phyloP scores from a whole-genome alignment of 345 rosid species.

The Rhizophora mangle region DNA sequence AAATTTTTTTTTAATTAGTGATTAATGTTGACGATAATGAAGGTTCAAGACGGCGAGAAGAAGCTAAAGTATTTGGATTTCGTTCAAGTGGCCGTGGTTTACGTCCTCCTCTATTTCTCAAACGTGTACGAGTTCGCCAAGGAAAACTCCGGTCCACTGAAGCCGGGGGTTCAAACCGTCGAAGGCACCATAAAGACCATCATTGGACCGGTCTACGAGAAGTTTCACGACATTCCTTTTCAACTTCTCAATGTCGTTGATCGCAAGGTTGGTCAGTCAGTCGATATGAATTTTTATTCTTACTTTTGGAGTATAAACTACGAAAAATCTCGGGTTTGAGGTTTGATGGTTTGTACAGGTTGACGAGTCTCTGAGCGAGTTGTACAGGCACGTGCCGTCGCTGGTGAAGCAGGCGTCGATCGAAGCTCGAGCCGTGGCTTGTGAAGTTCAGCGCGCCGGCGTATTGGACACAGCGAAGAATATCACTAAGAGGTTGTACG shows the following conservation, averaged over 20 bases:
- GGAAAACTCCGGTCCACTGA: slow-evolving; percentile 68
- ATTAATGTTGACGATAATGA: neutral
- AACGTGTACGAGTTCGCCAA: slow-evolving; percentile 64
- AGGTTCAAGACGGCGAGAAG: slow-evolving; percentile 33
- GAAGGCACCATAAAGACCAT: slow-evolving; percentile 56
- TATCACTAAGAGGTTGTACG: slow-evolving; percentile 31
- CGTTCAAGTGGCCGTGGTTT: slow-evolving; percentile 45
- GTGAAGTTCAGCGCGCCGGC: slow-evolving; percentile 59
- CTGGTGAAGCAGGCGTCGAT: slow-evolving; percentile 57
- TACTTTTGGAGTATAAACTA: too few relatives aligned
- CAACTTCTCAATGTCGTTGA: slow-evolving; percentile 63
- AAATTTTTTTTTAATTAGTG: too few relatives aligned
- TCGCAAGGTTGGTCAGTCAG: slow-evolving; percentile 60
- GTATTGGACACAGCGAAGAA: slow-evolving; percentile 43
- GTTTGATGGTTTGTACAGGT: slow-evolving; percentile 38
- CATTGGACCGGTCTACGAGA: slow-evolving; percentile 56
- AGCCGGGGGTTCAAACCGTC: slow-evolving; percentile 58
- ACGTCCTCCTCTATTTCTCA: slow-evolving; percentile 39
- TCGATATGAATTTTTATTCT: neutral
- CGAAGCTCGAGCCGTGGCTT: slow-evolving; percentile 52
- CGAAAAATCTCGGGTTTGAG: too few relatives aligned
- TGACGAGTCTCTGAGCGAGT: slow-evolving; percentile 42
- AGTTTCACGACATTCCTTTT: slow-evolving; percentile 53
- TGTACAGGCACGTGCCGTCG: slow-evolving; percentile 54
- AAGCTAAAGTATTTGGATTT: slow-evolving; percentile 62